Conservation (phyloP, 2,329 filamentous ascomycete genomes). For the Colletotrichum horii region DNA sequence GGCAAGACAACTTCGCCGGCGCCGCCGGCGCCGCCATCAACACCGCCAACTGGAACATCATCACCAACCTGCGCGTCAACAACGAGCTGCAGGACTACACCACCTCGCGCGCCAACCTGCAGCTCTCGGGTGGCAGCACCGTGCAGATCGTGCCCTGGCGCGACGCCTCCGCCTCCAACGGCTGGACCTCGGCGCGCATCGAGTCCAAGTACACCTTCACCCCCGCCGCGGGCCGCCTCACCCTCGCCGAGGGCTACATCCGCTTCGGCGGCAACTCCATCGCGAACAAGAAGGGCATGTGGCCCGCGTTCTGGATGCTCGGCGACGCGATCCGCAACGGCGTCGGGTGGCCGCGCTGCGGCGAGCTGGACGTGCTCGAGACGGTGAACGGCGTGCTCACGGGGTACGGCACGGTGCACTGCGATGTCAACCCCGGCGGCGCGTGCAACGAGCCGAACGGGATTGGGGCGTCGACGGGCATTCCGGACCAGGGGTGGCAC, state of each 20-base stretch:
- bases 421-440: slow-evolving; percentile 46
- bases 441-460: slow-evolving; percentile 54
- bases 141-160: slow-evolving; percentile 55
- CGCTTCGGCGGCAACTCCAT: slow-evolving; percentile 44
- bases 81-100: slow-evolving; percentile 55
- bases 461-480: slow-evolving; percentile 34
- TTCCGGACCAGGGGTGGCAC: slow-evolving; percentile 52
- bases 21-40: slow-evolving; percentile 34
- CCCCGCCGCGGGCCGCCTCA: slow-evolving; percentile 42
- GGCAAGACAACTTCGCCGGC: slow-evolving; percentile 50
- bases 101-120: slow-evolving; percentile 47
- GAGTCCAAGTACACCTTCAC: slow-evolving; percentile 53
- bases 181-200: slow-evolving; percentile 56
- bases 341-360: slow-evolving; percentile 52
- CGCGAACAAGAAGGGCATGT: slow-evolving; percentile 51
- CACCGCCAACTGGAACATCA: slow-evolving; percentile 47
- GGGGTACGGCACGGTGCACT: slow-evolving; percentile 55
- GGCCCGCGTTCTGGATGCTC: slow-evolving; percentile 60
- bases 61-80: slow-evolving; percentile 52
- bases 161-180: slow-evolving; percentile 34
- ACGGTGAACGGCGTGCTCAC: slow-evolving; percentile 50
- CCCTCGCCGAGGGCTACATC: slow-evolving; percentile 49
- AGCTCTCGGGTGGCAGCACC: slow-evolving; percentile 55
- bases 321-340: slow-evolving; percentile 52
- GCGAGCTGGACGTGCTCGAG: slow-evolving; percentile 58